Evolutionary conservation across 2,329 filamentous ascomycete species (phyloP), one percentile per base, ranked within the genome.

Genomic region (Thielaviopsis cerberus): DNA sequence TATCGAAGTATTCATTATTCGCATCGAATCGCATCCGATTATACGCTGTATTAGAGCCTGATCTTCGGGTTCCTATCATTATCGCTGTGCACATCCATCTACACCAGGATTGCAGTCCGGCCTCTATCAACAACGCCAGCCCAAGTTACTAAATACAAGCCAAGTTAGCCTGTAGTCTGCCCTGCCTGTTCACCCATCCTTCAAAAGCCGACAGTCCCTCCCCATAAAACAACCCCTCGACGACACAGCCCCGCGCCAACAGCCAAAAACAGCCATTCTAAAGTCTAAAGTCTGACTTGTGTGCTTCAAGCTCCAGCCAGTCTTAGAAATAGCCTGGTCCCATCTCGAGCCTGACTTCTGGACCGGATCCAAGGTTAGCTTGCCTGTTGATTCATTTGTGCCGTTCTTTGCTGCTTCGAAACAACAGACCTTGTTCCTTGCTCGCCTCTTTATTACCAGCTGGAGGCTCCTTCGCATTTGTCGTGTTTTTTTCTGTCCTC

Each of bases 191-290:
- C 24, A 54, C 53, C 26, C 37, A 22, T 5, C 41, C 54, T 23
- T 24, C 53, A 54, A 23, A 56, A 37, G 30, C 56, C 51, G 52
- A 37, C 51, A 23, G 34, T 37, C 23, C 50, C 27, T 54, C 20
- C 48, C 59, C 53, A 54, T 53, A 53, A 61, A 56, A 61, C 53
- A 58, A 51, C 59, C 59, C 53, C 52, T 56, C 59, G 59, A 61
- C 55, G 37, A 58, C 59, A 58, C 59, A 61, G 59, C 59, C 59
- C 59, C 59, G 56, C 59, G 55, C 59, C 59, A 58, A 54, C 50
- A 55, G 10, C 17, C 41, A 56, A 48, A 56, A 56, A 22, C 41
- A 22, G 8, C 24, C 22, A 45, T 56, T 41, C 45, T n/a, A 51
- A 48, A 51, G 25, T 56, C 25, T 45, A 24, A 51, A 25, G 48